Base-by-base conservation (phyloP, 345 rosid species). In the Raphanus raphanistrum region DNA sequence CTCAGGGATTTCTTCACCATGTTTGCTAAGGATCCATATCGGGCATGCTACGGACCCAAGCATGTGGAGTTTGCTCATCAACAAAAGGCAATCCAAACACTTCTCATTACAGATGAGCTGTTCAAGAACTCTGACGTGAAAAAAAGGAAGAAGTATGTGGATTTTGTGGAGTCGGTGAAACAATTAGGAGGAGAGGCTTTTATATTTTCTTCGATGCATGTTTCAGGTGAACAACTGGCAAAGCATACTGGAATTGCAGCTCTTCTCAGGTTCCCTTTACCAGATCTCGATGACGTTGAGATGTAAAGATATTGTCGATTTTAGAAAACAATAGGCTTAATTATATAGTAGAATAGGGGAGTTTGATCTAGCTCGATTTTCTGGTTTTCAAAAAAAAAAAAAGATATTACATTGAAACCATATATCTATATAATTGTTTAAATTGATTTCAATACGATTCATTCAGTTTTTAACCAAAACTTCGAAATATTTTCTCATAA, bases 61-160 rank as follows among this genome's bases (percentile, higher is more conserved):
- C 99, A 94, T 55, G 99, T 94, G 27, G 98, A 92, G 81, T 86
- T 94, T 73, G 98, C 99, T 72, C 88, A 94, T 84, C 98, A 92
- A 72, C 87, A 92, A 79, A 78, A 90, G 92, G 98, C 98, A 17
- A 83, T 94, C 66, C 96, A 92, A 79, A 90, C 92, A n/a, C 97
- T 92, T 70, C 95, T 90, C 54, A 78, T 92, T 54, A 94, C 98
- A 8, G 98, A 94, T 5, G 93, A 90, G 71, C 91, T 78, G 76
- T 31, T 11, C 85, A 92, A 97, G 89, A 94, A 90, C 80, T 86
- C 91, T 32, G 95, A 92, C 63, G 79, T 90, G 58, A 78, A 59
- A 28, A 74, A 86, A 3, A 85, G 98, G 83, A 59, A 79, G 71
- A 89, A 87, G 78, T 90, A 92, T 67, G 93, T 90, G 60, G 72